Percentiles rank a stretch among this genome's conserved stretches.
These are phyloP conservation scores for Bruguiera sexangula DNA, from an alignment of 345 rosid genomes.

Conservation along the genomic window DNA sequence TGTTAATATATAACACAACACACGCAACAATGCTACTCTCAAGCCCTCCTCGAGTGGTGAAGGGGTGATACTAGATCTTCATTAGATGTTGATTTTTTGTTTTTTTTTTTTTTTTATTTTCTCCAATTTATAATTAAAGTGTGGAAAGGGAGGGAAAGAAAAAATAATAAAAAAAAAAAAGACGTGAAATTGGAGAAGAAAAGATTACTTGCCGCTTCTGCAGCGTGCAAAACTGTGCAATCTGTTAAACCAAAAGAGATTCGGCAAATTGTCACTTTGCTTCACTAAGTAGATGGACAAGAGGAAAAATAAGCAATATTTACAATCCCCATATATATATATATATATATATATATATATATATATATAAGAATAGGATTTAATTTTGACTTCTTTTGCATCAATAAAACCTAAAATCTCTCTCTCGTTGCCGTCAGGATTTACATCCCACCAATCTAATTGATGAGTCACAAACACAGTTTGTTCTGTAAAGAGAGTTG, in stretches of 20 bases:
- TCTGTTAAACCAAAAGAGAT: not conserved
- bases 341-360: not conserved
- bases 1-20: not conserved
- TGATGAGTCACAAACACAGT: no score
- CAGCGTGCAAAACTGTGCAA: not conserved
- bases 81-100: not conserved
- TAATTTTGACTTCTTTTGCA: not conserved
- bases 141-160: no score
- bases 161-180: not conserved
- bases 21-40: not conserved
- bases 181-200: not conserved
- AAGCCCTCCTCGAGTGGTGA: not conserved
- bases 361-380: not conserved
- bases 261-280: not conserved
- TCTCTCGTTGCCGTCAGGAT: no score
- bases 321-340: not conserved
- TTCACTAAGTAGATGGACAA: slow-evolving; percentile 8
- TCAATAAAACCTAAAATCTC: not conserved
- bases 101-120: no score
- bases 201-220: not conserved
- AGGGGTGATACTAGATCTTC: not conserved
- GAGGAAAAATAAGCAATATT: not conserved
- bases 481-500: no score
- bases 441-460: no score
- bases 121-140: no score